Evolutionary conservation across 2,329 filamentous ascomycete species (phyloP), one percentile per base, ranked within the genome.

Genomic region (Alternaria alternata): DNA sequence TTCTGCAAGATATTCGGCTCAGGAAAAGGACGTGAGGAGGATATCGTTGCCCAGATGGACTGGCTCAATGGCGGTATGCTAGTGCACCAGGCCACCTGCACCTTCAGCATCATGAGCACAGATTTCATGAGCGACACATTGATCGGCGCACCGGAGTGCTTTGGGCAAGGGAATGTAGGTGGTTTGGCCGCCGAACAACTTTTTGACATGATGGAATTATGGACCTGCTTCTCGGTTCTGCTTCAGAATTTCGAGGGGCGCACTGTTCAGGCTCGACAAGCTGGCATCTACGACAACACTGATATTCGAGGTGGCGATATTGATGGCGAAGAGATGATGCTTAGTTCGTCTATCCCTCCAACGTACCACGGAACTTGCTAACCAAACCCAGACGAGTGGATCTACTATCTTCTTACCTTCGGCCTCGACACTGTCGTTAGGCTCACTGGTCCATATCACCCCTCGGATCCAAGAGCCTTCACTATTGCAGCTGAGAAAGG

Each of bases 171-270:
- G 3, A 89, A 89, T 65, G 71, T 71, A 14, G 80, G 76, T 12
- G 87, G 87, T 0, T 77, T 89, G 41, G 82, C 80, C 7, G 81
- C 84, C 4, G 80, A 82, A 54, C 82, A 89, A 66, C 78, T 89
- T 9, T 88, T 87, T 64, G 87, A 89, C 69, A 88, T 89, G 81
- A 86, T 82, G 39, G 88, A 89, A 67, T 81, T 89, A 11, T 89
- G 87, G 87, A 87, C 84, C 9, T 89, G 87, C 67, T 72, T 89
- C 41, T 81, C 82, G 20, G 82, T 84, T 6, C 75, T 90, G 7
- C 74, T 89, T 3, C 83, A 86, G 52, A 82, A 81, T 9, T 83
- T 88, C 49, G 83, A 85, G 57, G 86, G 83, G 2, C 83, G 83
- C 53, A 83, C 82, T 28, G 78, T 79, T 22, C 82, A 87, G 66